phyloP scores from a whole-genome alignment of 768 basidiomycete genomes.

The Pluteus cervinus region DNA sequence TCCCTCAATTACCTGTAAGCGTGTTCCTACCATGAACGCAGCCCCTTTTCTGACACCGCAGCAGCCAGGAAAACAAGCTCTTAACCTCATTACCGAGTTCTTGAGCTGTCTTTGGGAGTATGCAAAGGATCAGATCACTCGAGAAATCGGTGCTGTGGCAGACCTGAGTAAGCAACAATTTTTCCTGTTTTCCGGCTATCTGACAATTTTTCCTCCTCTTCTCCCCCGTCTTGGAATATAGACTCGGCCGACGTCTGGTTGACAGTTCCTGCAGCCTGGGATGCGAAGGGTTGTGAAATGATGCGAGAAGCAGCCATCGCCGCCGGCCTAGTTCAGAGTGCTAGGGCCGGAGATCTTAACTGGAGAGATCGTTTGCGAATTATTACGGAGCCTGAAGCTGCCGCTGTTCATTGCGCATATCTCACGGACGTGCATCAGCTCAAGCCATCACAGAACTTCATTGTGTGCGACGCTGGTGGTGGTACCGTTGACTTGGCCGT shows the following conservation, averaged over 20 bases:
- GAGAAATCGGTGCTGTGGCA: conserved; percentile 80
- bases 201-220: conserved; percentile 5
- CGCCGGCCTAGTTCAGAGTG: conserved; percentile 72
- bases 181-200: not conserved
- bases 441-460: conserved; percentile 76
- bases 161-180: conserved; percentile 63
- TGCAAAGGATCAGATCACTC: conserved; percentile 80
- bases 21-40: not conserved
- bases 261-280: conserved; percentile 90
- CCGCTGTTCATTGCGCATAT: conserved; percentile 86
- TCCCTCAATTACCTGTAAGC: conserved; percentile 73
- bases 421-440: conserved; percentile 77
- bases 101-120: conserved; percentile 82
- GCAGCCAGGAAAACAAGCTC: conserved; percentile 68
- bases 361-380: conserved; percentile 83
- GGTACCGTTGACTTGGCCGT: conserved; percentile 64
- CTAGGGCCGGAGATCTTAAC: conserved; percentile 58
- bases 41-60: conserved; percentile 3
- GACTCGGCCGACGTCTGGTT: conserved; percentile 82
- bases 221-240: conserved; percentile 20
- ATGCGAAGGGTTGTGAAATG: conserved; percentile 76
- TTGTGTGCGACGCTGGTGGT: conserved; percentile 90
- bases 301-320: conserved; percentile 83
- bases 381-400: conserved; percentile 81
- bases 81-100: conserved; percentile 82